These are phyloP conservation scores for Endoconidiophora polonica DNA, from an alignment of 2,329 filamentous ascomycete species.

Conservation along the genomic window DNA sequence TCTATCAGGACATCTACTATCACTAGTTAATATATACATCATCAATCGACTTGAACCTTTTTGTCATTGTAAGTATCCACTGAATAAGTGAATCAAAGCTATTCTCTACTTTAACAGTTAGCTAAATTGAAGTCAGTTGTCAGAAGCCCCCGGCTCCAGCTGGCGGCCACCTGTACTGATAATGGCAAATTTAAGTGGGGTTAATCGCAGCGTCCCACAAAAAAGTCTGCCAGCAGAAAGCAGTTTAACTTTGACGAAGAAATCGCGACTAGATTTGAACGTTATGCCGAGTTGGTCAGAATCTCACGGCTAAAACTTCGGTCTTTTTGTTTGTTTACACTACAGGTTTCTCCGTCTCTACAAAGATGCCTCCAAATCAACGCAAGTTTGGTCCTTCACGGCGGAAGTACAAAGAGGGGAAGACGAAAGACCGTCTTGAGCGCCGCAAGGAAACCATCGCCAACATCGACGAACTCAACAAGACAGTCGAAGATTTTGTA, in stretches of 20 bases:
- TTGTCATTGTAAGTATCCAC: too few species aligned
- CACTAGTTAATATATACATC: too few species aligned
- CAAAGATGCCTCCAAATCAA: constrained; percentile 8
- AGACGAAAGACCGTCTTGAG: constrained; percentile 14
- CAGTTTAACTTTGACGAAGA: not conserved
- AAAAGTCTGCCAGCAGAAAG: constrained; percentile 7
- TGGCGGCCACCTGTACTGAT: not conserved
- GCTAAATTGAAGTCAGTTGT: not conserved
- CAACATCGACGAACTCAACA: constrained; percentile 24
- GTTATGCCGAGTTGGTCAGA: not conserved
- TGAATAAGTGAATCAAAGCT: too few species aligned
- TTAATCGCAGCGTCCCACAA: constrained; percentile 11
- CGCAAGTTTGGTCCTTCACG: constrained; percentile 5
- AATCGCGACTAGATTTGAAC: not conserved
- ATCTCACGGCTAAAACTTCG: not conserved
- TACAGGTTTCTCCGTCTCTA: not conserved
- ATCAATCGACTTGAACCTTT: too few species aligned
- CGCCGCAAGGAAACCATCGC: constrained; percentile 25
- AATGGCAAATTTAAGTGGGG: constrained; percentile 8
- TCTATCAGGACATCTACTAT: too few species aligned
- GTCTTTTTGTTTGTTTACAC: not conserved
- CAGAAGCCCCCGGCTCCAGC: not conserved
- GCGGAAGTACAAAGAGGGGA: constrained; percentile 13
- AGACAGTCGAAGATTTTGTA: constrained; percentile 25
- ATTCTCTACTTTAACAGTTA: too few species aligned